Evolutionary conservation across 2,329 filamentous ascomycete species (phyloP), one percentile per base, ranked within the genome.

Genomic region (Calycina herbarum): DNA sequence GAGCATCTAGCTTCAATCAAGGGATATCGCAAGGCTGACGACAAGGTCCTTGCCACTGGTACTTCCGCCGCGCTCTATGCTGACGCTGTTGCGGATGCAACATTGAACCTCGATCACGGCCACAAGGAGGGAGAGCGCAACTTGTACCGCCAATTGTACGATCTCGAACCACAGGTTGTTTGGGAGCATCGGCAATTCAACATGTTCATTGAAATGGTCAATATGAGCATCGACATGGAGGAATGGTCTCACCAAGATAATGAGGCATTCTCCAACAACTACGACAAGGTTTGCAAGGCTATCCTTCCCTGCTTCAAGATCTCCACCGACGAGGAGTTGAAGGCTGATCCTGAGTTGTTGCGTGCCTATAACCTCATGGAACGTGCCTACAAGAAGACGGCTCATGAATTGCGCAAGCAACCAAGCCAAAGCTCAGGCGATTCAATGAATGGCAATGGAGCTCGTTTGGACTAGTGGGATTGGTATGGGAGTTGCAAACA

Each of bases 151-250:
- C 17, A 24, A 8, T 10, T 61, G 6, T 67, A 67, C 29, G 58
- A 64, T 15, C 27, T 65, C 15, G 56, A 61, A 1, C 61, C 63
- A 17, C 8, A 54, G 15, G 29, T 58, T 15, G 61, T 63, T 17
- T 65, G 63, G 63, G 57, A 63, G 40, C 54, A 64, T 10, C 58
- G 61, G 15, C 8, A 65, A 10, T 67, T 67, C 61, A 63, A 42
- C 27, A 67, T 62, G 40, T 65, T 67, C 33, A 59, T 59, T 15
- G 38, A 67, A n/a, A 59, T 62, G 10, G 24, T 65, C 13, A 58
- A 66, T n/a, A 60, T 57, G 64, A 33, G 31, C 17, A 31, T 24
- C n/a, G 60, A 66, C 33, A 66, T 66, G 64, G 61, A 57, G 10
- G n/a, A n/a, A 8, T 57, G 56, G 56, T 7, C 17, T 1, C 17